Base-by-base conservation (phyloP, 345 rosid genomes). In the Pugionium dolabratum region DNA sequence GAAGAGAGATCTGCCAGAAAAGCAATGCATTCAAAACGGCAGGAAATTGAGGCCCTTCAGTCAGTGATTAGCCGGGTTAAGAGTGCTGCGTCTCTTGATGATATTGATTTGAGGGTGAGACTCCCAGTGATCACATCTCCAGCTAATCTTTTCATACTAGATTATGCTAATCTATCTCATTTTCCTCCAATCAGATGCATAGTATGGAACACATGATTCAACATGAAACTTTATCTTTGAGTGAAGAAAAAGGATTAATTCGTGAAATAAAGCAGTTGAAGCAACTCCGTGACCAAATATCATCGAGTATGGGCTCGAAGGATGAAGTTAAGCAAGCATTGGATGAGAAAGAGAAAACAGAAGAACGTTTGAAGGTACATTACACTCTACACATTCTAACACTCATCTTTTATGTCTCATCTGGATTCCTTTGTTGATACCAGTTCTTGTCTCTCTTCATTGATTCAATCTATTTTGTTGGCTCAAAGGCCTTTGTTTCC, bases 361-460 rank as follows among this genome's bases (percentile, higher is more conserved):
- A 89, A 74, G 89, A 82, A 77, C 81, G 75, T 49, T 43, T 89
- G 78, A 85, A 85, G 96, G 98, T 89, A 80, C 64, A n/a, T 7
- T 54, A 59, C 50, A 41, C 2, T 63, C 57, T 27, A 46, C 8
- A 46, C 27, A 10, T 37, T 51, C 37, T 52, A 10, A 18, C 36
- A 35, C 26, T 44, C 70, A 62, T 43, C 30, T 59, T 51, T 70
- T 35, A 34, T 36, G 46, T 18, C 41, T 29, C 60, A 66, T 59
- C 36, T 59, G 39, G 52, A 52, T 58, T 64, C 25, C 42, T 64
- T 52, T 33, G 57, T 59, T 73, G 43, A 53, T 40, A 34, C 33
- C 32, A 5, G 11, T 26, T 73, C 31, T 66, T 27, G 44, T 54
- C 25, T 52, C 32, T 59, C 11, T 8, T 6, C 66, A 9, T 51